Percentiles rank a stretch among this genome's conserved stretches.
These are phyloP conservation scores for Neurospora sp. DNA, from an alignment of 495 filamentous ascomycete species.

Conservation along the genomic window DNA sequence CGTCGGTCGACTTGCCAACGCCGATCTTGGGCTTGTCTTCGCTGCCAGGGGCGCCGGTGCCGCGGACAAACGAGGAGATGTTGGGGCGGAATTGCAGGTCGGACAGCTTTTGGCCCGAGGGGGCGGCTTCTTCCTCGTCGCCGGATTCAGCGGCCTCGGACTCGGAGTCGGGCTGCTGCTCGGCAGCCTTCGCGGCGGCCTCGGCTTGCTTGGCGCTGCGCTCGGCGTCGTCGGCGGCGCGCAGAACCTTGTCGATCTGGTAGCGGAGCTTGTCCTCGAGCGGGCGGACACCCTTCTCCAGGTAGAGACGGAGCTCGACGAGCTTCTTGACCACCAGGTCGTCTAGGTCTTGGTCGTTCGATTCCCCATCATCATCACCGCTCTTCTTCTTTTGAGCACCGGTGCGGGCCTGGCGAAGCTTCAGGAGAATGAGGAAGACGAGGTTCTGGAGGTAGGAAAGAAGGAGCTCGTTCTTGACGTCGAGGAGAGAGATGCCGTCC, in stretches of 20 bases:
- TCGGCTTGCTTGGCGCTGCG: constrained; percentile 17
- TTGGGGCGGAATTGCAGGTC: constrained; percentile 53
- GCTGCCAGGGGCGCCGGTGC: constrained; percentile 18
- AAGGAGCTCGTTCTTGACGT: constrained; percentile 88
- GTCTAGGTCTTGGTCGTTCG: constrained; percentile 18
- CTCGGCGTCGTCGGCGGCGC: constrained; percentile 70
- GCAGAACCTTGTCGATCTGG: constrained; percentile 82
- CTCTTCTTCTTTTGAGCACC: constrained; percentile 21
- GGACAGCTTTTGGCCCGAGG: constrained; percentile 42
- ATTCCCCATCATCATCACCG: not conserved
- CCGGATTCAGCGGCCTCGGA: constrained; percentile 31
- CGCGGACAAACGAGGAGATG: constrained; percentile 41
- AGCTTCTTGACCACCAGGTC: constrained; percentile 64
- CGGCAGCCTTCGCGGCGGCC: constrained; percentile 20
- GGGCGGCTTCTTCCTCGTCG: constrained; percentile 21
- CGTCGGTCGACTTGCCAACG: constrained; percentile 20
- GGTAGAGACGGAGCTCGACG: constrained; percentile 72
- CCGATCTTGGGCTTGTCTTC: constrained; percentile 31
- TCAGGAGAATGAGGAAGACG: constrained; percentile 76
- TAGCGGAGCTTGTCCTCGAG: constrained; percentile 80
- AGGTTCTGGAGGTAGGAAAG: constrained; percentile 93
- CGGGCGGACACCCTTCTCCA: constrained; percentile 83
- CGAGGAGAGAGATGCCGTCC: constrained; percentile 87
- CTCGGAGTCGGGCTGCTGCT: constrained; percentile 25
- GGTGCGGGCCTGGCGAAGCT: constrained; percentile 52